phyloP scores from a whole-genome alignment of 805 yeast species.

The Novakomyces olei region DNA sequence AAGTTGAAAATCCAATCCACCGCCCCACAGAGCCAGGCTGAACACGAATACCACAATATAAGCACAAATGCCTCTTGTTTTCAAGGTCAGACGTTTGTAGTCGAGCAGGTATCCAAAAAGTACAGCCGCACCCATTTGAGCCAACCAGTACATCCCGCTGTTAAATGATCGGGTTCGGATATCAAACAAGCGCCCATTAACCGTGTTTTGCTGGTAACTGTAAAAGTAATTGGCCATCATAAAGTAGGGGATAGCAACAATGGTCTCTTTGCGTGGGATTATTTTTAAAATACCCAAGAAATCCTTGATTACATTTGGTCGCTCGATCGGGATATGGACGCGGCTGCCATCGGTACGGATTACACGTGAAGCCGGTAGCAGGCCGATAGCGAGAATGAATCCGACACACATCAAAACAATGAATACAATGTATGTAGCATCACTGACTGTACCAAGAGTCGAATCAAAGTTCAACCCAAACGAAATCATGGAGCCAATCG shows the following conservation, averaged over 20 bases:
- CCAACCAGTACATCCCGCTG: conserved; percentile 36
- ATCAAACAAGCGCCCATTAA: conserved; percentile 33
- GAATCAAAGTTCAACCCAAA: conserved; percentile 27
- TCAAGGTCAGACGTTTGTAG: conserved; percentile 20
- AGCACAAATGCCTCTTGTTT: conserved; percentile 25
- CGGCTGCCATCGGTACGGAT: conserved; percentile 28
- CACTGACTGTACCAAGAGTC: conserved; percentile 18
- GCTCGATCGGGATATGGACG: conserved; percentile 27
- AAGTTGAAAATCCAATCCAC: conserved; percentile 24
- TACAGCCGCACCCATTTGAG: conserved; percentile 37
- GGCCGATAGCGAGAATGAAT: conserved; percentile 20
- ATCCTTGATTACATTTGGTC: no score
- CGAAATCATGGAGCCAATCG: conserved; percentile 37
- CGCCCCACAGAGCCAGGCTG: conserved; percentile 35
- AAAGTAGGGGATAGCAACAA: conserved; percentile 25
- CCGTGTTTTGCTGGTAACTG: conserved; percentile 39
- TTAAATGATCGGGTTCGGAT: conserved; percentile 40
- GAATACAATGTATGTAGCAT: conserved; percentile 34
- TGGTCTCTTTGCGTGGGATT: conserved; percentile 23
- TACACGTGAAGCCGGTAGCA: conserved; percentile 31
- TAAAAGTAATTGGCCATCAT: conserved; percentile 45
- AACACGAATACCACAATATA: conserved; percentile 19
- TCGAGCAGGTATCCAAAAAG: conserved; percentile 29
- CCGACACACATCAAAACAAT: conserved; percentile 30
- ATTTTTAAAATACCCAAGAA: conserved; percentile 19